These are phyloP conservation scores for Clarireedia sp. DNA, from an alignment of 2,329 filamentous ascomycete species.

Conservation along the genomic window DNA sequence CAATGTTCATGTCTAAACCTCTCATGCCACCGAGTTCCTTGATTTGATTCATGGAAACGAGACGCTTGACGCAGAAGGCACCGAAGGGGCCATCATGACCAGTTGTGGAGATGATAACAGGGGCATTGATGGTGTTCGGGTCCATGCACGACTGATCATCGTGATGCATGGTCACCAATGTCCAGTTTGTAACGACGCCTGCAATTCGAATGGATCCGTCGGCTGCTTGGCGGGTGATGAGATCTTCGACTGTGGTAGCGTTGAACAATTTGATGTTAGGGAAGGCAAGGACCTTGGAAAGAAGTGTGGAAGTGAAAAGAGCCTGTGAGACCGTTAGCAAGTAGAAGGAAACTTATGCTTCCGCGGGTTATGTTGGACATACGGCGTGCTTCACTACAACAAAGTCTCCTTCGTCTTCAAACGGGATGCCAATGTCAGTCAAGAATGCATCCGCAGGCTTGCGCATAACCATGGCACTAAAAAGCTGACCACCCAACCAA, in stretches of 20 bases:
- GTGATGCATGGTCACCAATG: conserved; percentile 78
- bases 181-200: conserved; percentile 95
- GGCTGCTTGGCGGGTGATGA: conserved; percentile 68
- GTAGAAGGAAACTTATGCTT: no score
- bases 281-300: conserved; percentile 75
- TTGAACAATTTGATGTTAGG: conserved; percentile 97
- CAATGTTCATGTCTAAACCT: conserved; percentile 83
- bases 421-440: conserved; percentile 71
- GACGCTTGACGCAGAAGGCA: conserved; percentile 82
- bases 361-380: conserved; percentile 10
- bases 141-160: conserved; percentile 95
- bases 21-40: conserved; percentile 86
- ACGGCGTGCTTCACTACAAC: conserved; percentile 87
- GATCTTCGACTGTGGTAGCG: conserved; percentile 82
- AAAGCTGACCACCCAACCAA: conserved; percentile 90
- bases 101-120: conserved; percentile 79
- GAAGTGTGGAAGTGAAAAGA: conserved; percentile 80
- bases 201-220: conserved; percentile 59
- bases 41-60: conserved; percentile 79
- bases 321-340: conserved; percentile 34
- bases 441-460: conserved; percentile 86
- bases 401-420: conserved; percentile 80
- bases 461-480: conserved; percentile 91
- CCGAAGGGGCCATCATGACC: conserved; percentile 89
- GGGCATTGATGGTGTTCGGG: conserved; percentile 92